Evolutionary conservation across 2,329 filamentous ascomycete species (phyloP).

Genomic region (Colletotrichum musae): DNA sequence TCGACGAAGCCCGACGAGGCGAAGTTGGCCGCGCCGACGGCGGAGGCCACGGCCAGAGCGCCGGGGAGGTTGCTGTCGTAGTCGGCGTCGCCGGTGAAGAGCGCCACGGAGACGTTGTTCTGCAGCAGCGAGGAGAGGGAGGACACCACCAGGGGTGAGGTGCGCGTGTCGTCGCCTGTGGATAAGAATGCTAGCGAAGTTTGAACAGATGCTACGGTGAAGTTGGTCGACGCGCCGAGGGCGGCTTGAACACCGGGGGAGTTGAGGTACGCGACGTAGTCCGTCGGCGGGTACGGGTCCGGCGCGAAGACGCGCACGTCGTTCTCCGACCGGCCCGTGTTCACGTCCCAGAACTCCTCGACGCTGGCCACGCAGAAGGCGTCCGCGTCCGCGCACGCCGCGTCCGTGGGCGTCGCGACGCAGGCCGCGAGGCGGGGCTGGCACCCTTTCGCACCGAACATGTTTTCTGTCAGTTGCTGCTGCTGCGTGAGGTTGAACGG

Average conservation of each 20-base stretch:
- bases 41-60: constrained; percentile 8
- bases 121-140: constrained; percentile 14
- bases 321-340: constrained; percentile 18
- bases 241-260: constrained; percentile 24
- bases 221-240: constrained; percentile 30
- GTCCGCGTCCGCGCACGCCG: constrained; percentile 14
- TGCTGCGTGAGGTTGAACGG: constrained; percentile 23
- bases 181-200: constrained; percentile 8
- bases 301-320: constrained; percentile 16
- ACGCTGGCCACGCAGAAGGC: constrained; percentile 16
- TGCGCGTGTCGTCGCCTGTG: constrained; percentile 32
- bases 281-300: background rate
- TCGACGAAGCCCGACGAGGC: constrained; percentile 24
- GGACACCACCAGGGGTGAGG: constrained; percentile 8
- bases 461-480: constrained; percentile 16
- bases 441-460: constrained; percentile 24
- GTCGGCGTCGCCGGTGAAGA: constrained; percentile 28
- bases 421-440: constrained; percentile 17
- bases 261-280: constrained; percentile 29
- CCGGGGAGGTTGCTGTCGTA: constrained; percentile 35
- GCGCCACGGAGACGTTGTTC: constrained; percentile 23
- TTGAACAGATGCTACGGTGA: constrained; percentile 15
- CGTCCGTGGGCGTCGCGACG: constrained; percentile 11
- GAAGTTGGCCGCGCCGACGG: constrained; percentile 20
- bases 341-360: constrained; percentile 23